Percentiles rank a stretch among this genome's conserved stretches.
Evolutionary conservation across 2,329 filamentous ascomycete species (phyloP).

Genomic region (Xylariales sp.): DNA sequence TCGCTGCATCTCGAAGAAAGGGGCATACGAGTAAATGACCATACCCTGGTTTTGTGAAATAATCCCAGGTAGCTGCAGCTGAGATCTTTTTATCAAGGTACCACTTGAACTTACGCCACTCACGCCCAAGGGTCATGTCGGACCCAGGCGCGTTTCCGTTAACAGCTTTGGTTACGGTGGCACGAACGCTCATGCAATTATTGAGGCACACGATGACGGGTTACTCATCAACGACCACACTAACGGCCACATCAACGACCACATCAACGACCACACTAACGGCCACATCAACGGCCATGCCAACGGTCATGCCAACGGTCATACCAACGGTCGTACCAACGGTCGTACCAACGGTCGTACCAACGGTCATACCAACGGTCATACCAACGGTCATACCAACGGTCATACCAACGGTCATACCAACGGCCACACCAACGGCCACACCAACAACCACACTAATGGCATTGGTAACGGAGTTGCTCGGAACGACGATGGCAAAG

Average conservation of each 20-base stretch:
- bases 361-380: neutral
- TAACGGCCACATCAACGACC: neutral
- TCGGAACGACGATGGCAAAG: neutral
- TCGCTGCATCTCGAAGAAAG: slow-evolving; percentile 3
- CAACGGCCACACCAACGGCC: slow-evolving; percentile 1
- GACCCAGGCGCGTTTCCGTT: slow-evolving; percentile 20
- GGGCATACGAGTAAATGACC: slow-evolving; percentile 2
- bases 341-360: neutral
- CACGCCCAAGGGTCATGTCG: slow-evolving; percentile 8
- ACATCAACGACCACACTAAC: too few relatives aligned
- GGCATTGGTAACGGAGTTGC: neutral
- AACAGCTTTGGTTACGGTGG: slow-evolving; percentile 31
- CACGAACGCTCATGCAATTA: slow-evolving; percentile 26
- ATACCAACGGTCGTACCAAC: neutral
- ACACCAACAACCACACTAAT: neutral
- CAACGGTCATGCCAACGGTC: neutral
- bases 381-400: slow-evolving; percentile 3
- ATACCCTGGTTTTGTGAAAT: neutral
- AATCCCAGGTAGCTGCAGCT: neutral
- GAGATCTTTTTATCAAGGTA: neutral
- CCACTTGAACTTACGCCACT: slow-evolving; percentile 4
- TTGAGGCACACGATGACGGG: slow-evolving; percentile 16
- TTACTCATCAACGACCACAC: neutral
- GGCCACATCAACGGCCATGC: slow-evolving; percentile 1
- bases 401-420: neutral